Percentiles rank a stretch among this genome's conserved stretches.
Conservation (phyloP, 1,284 basidiomycete genomes). For the Testicularia cyperi region DNA sequence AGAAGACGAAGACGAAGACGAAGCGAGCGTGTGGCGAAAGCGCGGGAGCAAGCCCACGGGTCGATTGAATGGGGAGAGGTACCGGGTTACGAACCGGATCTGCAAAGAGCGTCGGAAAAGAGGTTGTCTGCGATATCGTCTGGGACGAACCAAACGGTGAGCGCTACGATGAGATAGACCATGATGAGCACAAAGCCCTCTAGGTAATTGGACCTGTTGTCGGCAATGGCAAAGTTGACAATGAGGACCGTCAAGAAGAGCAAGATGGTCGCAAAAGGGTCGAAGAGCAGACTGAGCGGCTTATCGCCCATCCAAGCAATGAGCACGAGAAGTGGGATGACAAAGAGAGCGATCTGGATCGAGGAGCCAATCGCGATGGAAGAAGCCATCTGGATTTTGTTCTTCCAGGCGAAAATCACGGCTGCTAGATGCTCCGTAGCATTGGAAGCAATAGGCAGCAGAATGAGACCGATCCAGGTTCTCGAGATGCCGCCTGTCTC, state of each 20-base stretch:
- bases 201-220: slow-evolving; percentile 45
- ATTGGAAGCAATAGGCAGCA: slow-evolving; percentile 46
- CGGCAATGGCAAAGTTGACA: slow-evolving; percentile 50
- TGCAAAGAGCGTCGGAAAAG: slow-evolving; percentile 13
- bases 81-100: too few relatives aligned
- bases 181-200: slow-evolving; percentile 50
- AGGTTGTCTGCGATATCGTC: slow-evolving; percentile 27
- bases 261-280: slow-evolving; percentile 50
- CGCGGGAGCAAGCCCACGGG: too few relatives aligned
- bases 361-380: slow-evolving; percentile 50
- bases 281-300: slow-evolving; percentile 47
- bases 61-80: too few relatives aligned
- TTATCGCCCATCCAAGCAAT: slow-evolving; percentile 51
- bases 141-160: slow-evolving; percentile 44
- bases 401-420: slow-evolving; percentile 48
- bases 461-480: slow-evolving; percentile 49
- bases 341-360: slow-evolving; percentile 53
- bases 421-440: slow-evolving; percentile 51
- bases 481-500: slow-evolving; percentile 29
- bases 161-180: slow-evolving; percentile 42
- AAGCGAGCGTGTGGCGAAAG: too few relatives aligned
- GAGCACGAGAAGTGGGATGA: slow-evolving; percentile 49
- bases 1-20: too few relatives aligned
- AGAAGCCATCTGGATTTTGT: slow-evolving; percentile 50
- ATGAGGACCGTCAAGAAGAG: slow-evolving; percentile 46